Evolutionary conservation across 2,329 filamentous ascomycete species (phyloP).

Genomic region (Fusarium armeniacum): DNA sequence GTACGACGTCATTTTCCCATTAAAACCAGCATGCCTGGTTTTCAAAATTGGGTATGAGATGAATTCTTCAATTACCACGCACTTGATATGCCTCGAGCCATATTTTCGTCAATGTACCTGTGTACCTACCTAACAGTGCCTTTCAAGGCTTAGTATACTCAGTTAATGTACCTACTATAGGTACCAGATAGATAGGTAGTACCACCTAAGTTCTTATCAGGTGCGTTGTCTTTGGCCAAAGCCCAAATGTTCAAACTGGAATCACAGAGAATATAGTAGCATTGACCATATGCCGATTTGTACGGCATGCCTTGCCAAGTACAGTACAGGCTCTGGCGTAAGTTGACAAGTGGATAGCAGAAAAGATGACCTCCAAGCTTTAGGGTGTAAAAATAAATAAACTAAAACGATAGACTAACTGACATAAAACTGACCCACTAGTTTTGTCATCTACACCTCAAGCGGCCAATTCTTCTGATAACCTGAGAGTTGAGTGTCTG

Average conservation of each 20-base stretch:
- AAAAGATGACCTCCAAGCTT: too few species aligned
- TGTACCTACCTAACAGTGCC: too few species aligned
- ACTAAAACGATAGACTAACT: too few species aligned
- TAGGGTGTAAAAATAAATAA: too few species aligned
- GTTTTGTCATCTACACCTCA: too few species aligned
- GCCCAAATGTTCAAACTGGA: background rate
- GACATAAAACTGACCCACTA: too few species aligned
- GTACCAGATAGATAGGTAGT: background rate
- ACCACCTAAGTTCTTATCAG: background rate
- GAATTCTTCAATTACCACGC: background rate
- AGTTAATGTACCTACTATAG: background rate
- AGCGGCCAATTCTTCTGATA: too few species aligned
- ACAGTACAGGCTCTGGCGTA: conserved; percentile 1
- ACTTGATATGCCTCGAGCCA: background rate
- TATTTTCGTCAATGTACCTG: background rate
- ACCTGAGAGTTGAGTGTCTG: background rate
- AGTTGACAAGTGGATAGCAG: too few species aligned
- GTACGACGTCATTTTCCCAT: conserved; percentile 34
- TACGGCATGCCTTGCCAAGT: too few species aligned
- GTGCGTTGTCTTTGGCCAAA: background rate
- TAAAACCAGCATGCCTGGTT: conserved; percentile 1
- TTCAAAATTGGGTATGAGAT: background rate
- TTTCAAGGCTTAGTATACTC: background rate
- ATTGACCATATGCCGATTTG: background rate
- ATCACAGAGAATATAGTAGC: background rate